Evolutionary conservation across 169 alveolate species (phyloP), one percentile per base, ranked within the genome.

Genomic region (Plasmodium falciparum): DNA sequence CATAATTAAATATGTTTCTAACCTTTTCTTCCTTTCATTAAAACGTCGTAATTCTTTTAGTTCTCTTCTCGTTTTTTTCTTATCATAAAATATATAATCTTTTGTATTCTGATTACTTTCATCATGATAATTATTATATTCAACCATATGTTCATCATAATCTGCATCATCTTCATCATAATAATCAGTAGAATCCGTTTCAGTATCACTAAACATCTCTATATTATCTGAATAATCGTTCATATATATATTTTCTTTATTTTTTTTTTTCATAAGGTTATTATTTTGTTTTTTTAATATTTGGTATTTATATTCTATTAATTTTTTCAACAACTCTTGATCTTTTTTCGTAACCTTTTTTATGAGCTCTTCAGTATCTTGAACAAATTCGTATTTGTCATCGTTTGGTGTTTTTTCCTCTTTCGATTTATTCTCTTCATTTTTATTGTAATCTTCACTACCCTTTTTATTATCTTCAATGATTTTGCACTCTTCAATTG

Each of bases 171-270:
- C 49, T 24, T 9, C n/a, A 12, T 13, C 52, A 29, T 71, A 13
- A 11, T 2, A 39, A 45, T 22, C 5, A 20, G 17, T 66, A 3
- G 54, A 20, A 24, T 22, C 75, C 3, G 13, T 29, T 1, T 49
- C 83, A 0, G 85, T 49, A 22, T 80, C 91, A 58, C 91, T 83
- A 70, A 83, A 83, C 91, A 83, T 83, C n/a, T 56, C 86, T 20
- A 69, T 69, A 13, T 83, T 85, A 6, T 83, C 85, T 8, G 91
- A 70, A 45, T 69, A 39, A 39, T 56, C 86, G 47, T 83, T 83
- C 20, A 7, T 69, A 56, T 83, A 83, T 11, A 83, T 83, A 4
- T 69, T 83, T 20, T 49, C 54, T 70, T 83, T 83, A 20, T 52
- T 83, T 26, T 83, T 83, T 33, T 63, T 83, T 45, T 83, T 71